A percentile compares a stretch with the other conserved stretches of the same genome.
These are phyloP conservation scores for Paracoccidioides brasiliensis DNA, from an alignment of 2,329 filamentous ascomycete species.

Conservation along the genomic window DNA sequence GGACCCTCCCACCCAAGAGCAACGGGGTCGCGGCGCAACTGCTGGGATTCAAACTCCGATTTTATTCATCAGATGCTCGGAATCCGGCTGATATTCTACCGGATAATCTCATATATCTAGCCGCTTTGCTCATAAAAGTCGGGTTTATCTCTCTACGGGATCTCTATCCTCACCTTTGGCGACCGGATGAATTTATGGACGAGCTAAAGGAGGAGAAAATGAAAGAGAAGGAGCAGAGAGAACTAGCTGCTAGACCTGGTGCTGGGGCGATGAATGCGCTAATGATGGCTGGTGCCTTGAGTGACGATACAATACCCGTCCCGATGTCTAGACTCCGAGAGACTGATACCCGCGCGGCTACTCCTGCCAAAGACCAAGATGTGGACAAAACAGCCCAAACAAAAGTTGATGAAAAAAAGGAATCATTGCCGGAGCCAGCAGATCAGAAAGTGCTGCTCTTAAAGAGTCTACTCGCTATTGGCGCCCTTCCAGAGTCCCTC, in stretches of 20 bases:
- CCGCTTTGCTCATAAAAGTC: slow-evolving; percentile 87
- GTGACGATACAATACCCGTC: slow-evolving; percentile 59
- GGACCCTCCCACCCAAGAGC: slow-evolving; percentile 68
- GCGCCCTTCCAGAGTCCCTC: slow-evolving; percentile 81
- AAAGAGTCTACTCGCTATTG: slow-evolving; percentile 75
- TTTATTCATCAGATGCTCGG: slow-evolving; percentile 73
- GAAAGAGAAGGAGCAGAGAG: slow-evolving; percentile 66
- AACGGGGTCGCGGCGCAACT: slow-evolving; percentile 89
- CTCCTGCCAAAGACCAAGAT: slow-evolving; percentile 43
- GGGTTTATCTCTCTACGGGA: slow-evolving; percentile 90
- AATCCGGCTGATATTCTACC: slow-evolving; percentile 66
- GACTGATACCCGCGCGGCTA: slow-evolving; percentile 36
- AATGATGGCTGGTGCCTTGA: slow-evolving; percentile 70
- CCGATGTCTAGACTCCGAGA: slow-evolving; percentile 41
- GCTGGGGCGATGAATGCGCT: slow-evolving; percentile 66
- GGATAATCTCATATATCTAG: slow-evolving; percentile 83
- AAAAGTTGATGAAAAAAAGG: slow-evolving; percentile 31
- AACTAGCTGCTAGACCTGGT: slow-evolving; percentile 56
- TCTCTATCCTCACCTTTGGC: slow-evolving; percentile 83
- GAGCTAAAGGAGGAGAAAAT: slow-evolving; percentile 54
- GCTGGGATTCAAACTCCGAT: slow-evolving; percentile 91
- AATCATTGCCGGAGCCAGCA: slow-evolving; percentile 53
- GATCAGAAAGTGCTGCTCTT: slow-evolving; percentile 84
- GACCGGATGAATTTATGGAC: slow-evolving; percentile 71
- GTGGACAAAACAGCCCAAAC: slow-evolving; percentile 28